A percentile compares a stretch with the other conserved stretches of the same genome.
phyloP scores from a whole-genome alignment of 176 grass and related monocot genomes.

The Areca catechu region DNA sequence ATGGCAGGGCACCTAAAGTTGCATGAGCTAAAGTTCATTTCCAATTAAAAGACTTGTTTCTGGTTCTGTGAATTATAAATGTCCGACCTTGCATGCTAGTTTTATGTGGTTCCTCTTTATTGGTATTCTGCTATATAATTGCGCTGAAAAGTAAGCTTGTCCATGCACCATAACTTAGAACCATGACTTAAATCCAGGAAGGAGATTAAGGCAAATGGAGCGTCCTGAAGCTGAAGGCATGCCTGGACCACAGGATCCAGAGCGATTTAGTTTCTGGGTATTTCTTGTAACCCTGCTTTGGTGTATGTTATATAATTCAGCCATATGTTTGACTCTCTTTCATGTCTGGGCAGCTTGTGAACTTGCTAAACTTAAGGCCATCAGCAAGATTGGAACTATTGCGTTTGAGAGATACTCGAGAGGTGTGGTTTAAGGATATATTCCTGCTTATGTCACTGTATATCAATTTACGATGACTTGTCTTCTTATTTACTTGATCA shows the following conservation, averaged over 20 bases:
- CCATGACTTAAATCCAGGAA: conserved; percentile 32
- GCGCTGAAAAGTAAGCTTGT: too few species aligned
- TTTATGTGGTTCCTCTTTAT: too few species aligned
- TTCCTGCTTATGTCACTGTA: too few species aligned
- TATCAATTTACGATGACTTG: not conserved
- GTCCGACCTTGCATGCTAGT: too few species aligned
- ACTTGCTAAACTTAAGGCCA: conserved; percentile 77
- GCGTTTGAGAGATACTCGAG: conserved; percentile 51
- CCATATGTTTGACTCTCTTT: not conserved
- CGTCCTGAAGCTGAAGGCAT: conserved; percentile 48
- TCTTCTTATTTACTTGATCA: conserved; percentile 2
- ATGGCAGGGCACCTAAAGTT: too few species aligned
- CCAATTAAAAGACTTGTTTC: too few species aligned
- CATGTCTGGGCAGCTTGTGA: conserved; percentile 51
- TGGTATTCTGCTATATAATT: too few species aligned
- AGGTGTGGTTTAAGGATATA: conserved; percentile 32
- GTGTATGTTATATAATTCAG: not conserved
- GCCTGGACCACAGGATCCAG: conserved; percentile 66
- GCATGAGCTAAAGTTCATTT: too few species aligned
- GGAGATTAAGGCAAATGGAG: conserved; percentile 56
- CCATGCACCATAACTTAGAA: too few species aligned
- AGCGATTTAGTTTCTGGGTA: conserved; percentile 99
- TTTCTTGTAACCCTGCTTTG: conserved; percentile 4
- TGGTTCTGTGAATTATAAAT: too few species aligned
- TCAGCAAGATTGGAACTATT: conserved; percentile 67